Evolutionary conservation across 164 flowering plant genomes (phyloP), one percentile per base, ranked within the genome.

Genomic region (Magnolia kwangsiensis): DNA sequence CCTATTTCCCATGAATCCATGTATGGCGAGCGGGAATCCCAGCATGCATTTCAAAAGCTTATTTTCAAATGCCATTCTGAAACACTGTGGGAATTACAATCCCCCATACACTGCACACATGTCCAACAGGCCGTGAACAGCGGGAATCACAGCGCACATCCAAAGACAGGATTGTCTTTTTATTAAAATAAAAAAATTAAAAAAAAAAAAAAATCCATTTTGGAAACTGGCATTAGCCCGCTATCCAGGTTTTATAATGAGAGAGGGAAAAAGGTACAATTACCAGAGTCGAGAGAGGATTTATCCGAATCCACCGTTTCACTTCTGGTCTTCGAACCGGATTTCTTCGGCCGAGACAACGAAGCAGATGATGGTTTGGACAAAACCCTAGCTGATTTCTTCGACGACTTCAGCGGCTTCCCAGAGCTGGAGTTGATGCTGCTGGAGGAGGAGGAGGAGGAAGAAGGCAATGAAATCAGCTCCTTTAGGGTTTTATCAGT

Each of bases 381-480:
- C 37, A 69, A 72, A 49, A 11, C 71, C 50, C 45, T 58, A 20
- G 59, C 9, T n/a, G 67, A 72, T 75, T 63, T 29, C 50, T 74
- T 78, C 8, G 70, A 16, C 1, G 73, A 31, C 24, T 67, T 79
- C 4, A 59, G 29, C 45, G 7, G 45, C 45, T 3, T 37, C 45
- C 45, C 45, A 4, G 45, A 37, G 45, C 45, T 37, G 45, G 45
- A 37, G 9, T 69, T 51, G 71, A 5, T 51, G 27, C 31, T 24
- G 20, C 29, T 27, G 29, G 2, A 1, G 29, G 29, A 27, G 2
- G 29, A 27, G 2, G 71, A 72, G 23, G 76, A 45, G 49, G 80
- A 49, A 49, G 29, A 71, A 50, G 77, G 55, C 6, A 81, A 69
- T 1, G 81, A 74, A 63, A 78, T 49, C 71, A 69, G 9, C 27